These are phyloP conservation scores for Nissolia schottii DNA, from an alignment of 306 rosid species.

Conservation along the genomic window DNA sequence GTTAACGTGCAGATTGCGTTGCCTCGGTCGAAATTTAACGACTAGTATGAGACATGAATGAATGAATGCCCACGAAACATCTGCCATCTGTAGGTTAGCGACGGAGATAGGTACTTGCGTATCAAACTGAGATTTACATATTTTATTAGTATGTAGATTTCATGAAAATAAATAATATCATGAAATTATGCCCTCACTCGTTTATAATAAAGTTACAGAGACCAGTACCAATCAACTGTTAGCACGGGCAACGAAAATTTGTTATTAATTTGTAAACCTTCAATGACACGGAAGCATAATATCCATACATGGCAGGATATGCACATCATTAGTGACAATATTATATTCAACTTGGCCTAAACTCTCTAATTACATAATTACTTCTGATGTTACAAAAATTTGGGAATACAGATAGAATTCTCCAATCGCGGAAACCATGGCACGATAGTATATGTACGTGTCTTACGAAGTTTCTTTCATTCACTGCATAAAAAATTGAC, in stretches of 20 bases:
- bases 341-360: too few relatives aligned
- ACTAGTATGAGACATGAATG: too few relatives aligned
- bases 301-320: background rate
- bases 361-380: background rate
- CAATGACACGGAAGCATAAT: background rate
- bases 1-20: too few relatives aligned
- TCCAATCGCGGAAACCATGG: background rate
- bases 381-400: background rate
- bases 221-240: background rate
- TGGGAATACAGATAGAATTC: background rate
- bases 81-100: background rate
- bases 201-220: background rate
- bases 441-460: too few relatives aligned
- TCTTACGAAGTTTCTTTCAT: background rate
- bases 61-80: background rate
- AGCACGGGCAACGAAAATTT: background rate
- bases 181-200: background rate
- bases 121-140: background rate
- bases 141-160: background rate
- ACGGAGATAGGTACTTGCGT: background rate
- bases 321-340: background rate
- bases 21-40: background rate
- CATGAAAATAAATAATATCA: background rate
- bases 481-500: background rate
- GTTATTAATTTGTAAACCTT: background rate